These are phyloP conservation scores for Xylaria sp. DNA, from an alignment of 2,329 filamentous ascomycete genomes.

Conservation along the genomic window DNA sequence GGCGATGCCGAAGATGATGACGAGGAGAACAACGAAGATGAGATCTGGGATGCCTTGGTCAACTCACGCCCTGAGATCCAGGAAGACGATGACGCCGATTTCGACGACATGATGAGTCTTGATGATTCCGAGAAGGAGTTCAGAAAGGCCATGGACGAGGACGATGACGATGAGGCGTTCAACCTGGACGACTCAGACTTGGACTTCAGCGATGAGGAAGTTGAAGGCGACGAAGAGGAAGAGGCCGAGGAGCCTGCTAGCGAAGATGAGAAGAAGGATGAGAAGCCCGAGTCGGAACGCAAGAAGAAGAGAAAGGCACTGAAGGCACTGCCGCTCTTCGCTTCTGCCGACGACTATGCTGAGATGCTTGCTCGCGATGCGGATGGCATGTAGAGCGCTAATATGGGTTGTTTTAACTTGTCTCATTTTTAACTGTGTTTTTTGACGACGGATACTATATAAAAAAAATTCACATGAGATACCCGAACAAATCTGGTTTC, in stretches of 20 bases:
- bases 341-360: constrained; percentile 89
- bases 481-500: constrained; percentile 16
- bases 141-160: constrained; percentile 31
- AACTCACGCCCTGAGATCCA: constrained; percentile 73
- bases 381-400: constrained; percentile 35
- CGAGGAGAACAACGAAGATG: constrained; percentile 62
- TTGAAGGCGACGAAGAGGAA: constrained; percentile 37
- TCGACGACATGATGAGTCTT: constrained; percentile 38
- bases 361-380: constrained; percentile 72
- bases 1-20: constrained; percentile 38
- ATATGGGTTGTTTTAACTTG: not conserved
- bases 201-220: constrained; percentile 39
- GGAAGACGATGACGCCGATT: constrained; percentile 49
- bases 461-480: constrained; percentile 20
- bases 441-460: constrained; percentile 3
- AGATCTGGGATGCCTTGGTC: constrained; percentile 89
- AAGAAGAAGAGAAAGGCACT: constrained; percentile 73
- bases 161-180: constrained; percentile 35
- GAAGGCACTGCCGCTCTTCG: constrained; percentile 87
- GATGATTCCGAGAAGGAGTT: constrained; percentile 43
- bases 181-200: constrained; percentile 32
- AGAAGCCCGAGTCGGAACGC: constrained; percentile 36
- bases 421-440: constrained; percentile 1
- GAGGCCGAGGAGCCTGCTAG: constrained; percentile 38
- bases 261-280: constrained; percentile 36